Conservation (phyloP, 2,329 filamentous ascomycete genomes). For the Xylariaceae sp. region DNA sequence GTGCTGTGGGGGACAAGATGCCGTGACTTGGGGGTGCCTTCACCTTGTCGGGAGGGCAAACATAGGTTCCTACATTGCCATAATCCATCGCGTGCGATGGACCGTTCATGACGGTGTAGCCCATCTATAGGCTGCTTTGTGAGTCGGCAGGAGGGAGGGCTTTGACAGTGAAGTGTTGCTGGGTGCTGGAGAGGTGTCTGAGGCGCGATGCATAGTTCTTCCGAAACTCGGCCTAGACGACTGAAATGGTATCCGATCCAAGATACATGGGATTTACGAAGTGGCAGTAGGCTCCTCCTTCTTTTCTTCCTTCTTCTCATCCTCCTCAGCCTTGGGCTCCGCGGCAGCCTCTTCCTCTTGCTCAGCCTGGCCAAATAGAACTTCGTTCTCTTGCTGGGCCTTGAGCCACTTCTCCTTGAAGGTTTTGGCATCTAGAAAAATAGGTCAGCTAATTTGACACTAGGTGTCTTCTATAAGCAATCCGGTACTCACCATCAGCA, state of each 20-base stretch:
- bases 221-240: not conserved
- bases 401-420: conserved; percentile 98
- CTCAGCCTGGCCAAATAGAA: conserved; percentile 58
- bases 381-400: conserved; percentile 94
- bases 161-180: not conserved
- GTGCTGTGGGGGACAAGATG: conserved; percentile 24
- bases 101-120: conserved; percentile 12
- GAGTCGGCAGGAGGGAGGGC: conserved; percentile 4
- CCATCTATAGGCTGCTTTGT: conserved; percentile 11
- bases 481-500: conserved; percentile 73
- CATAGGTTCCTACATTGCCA: conserved; percentile 17
- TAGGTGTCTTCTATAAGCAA: not conserved
- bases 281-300: conserved; percentile 20
- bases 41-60: conserved; percentile 18
- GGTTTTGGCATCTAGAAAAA: conserved; percentile 75
- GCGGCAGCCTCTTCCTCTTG: conserved; percentile 29
- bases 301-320: conserved; percentile 21
- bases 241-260: not conserved
- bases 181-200: not conserved
- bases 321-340: conserved; percentile 22
- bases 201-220: not conserved
- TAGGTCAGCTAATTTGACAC: conserved; percentile 24
- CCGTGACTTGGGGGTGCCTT: conserved; percentile 24
- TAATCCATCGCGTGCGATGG: conserved; percentile 18
- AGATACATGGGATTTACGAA: not conserved